Conservation (phyloP, 2,329 filamentous ascomycete species). For the Alternaria sp. region DNA sequence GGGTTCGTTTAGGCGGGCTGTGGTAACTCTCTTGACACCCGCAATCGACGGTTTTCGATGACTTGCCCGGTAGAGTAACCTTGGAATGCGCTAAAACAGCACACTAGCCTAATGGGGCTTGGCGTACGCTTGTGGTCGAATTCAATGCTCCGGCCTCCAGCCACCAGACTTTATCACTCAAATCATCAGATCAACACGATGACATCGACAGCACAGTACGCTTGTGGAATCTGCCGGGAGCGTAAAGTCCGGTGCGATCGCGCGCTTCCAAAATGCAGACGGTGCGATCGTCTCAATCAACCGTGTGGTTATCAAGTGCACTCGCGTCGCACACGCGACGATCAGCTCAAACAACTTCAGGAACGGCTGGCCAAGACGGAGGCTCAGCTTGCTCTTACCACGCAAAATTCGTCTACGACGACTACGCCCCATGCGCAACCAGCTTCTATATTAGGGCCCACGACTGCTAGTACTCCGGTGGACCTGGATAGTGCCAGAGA, state of each 20-base stretch:
- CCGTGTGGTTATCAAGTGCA: background rate
- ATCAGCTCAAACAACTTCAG: background rate
- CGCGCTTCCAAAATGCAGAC: background rate
- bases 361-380: background rate
- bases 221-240: background rate
- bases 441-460: background rate
- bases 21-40: no score
- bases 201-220: background rate
- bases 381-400: background rate
- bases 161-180: background rate
- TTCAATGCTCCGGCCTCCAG: background rate
- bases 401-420: accelerated
- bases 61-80: no score
- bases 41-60: no score
- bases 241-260: background rate
- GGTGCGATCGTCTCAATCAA: background rate
- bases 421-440: background rate
- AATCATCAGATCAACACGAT: background rate
- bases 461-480: background rate
- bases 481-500: background rate
- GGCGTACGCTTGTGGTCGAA: no score
- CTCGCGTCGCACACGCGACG: background rate
- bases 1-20: no score
- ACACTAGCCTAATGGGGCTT: no score
- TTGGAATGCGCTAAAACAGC: no score